Percentiles rank a stretch among this genome's conserved stretches.
phyloP scores from a whole-genome alignment of 2,329 filamentous ascomycete genomes.

The Paramyrothecium sp. region DNA sequence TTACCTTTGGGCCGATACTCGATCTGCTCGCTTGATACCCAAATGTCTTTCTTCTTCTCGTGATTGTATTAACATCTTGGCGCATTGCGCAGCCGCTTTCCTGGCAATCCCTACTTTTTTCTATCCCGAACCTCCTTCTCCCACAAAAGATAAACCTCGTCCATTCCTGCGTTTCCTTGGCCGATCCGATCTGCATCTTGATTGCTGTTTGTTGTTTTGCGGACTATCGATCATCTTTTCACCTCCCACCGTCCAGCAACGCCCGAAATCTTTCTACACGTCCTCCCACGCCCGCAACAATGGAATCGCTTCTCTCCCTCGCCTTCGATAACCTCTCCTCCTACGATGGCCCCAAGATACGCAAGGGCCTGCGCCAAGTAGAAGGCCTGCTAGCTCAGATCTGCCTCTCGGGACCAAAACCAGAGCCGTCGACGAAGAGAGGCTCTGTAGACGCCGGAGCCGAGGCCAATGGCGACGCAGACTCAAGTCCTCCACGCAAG shows the following conservation, averaged over 20 bases:
- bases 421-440: slow-evolving; percentile 15
- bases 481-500: slow-evolving; percentile 49
- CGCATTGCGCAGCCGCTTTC: not conserved
- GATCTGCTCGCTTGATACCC: not conserved
- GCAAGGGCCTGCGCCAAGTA: slow-evolving; percentile 90
- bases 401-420: slow-evolving; percentile 63
- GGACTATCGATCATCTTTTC: not conserved
- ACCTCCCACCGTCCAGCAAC: not conserved
- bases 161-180: not conserved
- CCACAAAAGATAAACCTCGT: not conserved
- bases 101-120: not conserved
- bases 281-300: slow-evolving; percentile 35
- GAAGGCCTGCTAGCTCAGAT: slow-evolving; percentile 93
- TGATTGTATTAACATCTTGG: not conserved
- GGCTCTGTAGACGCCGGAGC: slow-evolving; percentile 15
- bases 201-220: not conserved
- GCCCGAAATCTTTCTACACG: no score
- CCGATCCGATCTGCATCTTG: not conserved
- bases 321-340: slow-evolving; percentile 97
- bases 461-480: slow-evolving; percentile 36
- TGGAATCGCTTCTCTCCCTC: slow-evolving; percentile 90
- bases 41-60: not conserved
- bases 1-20: not conserved
- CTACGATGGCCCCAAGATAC: slow-evolving; percentile 83
- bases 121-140: not conserved